phyloP scores from a whole-genome alignment of 257 asterid genomes.

The Asclepias syriaca region DNA sequence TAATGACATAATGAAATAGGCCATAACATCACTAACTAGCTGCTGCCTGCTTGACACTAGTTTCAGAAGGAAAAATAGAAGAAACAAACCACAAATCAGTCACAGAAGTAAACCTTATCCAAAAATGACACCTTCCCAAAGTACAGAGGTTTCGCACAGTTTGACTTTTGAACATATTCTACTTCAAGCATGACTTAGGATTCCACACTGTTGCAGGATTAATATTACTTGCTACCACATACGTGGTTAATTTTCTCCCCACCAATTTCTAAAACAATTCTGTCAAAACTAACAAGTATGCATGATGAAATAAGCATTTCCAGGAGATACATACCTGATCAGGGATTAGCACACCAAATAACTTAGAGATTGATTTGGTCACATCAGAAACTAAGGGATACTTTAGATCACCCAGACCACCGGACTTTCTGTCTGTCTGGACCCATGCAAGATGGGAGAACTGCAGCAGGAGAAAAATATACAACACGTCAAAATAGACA shows the following conservation, averaged over 20 bases:
- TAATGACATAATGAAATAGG: neutral
- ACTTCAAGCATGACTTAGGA: neutral
- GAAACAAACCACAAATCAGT: neutral
- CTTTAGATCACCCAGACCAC: constrained; percentile 84
- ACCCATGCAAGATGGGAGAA: constrained; percentile 89
- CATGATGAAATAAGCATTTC: neutral
- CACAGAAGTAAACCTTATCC: neutral
- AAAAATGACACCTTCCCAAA: neutral
- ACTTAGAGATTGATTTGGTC: constrained; percentile 71
- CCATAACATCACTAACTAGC: neutral
- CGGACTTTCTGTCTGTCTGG: constrained; percentile 93
- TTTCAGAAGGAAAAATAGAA: neutral
- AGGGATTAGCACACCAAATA: constrained; percentile 60
- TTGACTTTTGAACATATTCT: neutral
- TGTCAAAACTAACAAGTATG: neutral
- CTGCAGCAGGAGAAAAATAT: constrained; percentile 31
- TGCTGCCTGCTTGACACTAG: neutral
- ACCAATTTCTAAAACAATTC: neutral
- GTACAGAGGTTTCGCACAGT: neutral
- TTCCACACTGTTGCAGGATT: neutral
- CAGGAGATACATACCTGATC: constrained; percentile 51
- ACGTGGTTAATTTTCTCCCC: neutral
- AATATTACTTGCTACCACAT: neutral
- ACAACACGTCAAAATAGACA: constrained; percentile 7
- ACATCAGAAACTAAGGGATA: constrained; percentile 86